phyloP scores from a whole-genome alignment of 2,329 filamentous ascomycete genomes.

The Colletotrichum sp. region DNA sequence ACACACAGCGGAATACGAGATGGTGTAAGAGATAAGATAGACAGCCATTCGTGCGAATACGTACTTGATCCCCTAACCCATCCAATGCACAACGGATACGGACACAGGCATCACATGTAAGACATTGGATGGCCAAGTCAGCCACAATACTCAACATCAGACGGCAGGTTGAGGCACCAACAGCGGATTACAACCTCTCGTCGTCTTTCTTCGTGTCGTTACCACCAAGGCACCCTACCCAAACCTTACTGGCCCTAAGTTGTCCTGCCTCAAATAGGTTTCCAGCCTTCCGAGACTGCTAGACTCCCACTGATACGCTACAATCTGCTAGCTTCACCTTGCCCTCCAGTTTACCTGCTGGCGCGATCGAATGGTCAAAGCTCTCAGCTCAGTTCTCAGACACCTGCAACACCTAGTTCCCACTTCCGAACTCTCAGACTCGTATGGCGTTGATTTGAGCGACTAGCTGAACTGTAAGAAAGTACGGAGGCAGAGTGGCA shows the following conservation, averaged over 20 bases:
- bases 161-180: background rate
- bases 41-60: background rate
- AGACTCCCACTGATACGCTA: background rate
- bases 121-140: background rate
- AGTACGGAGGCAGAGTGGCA: background rate
- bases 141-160: background rate
- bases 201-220: background rate
- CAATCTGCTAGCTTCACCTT: background rate
- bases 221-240: background rate
- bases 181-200: background rate
- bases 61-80: background rate
- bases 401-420: background rate
- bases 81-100: background rate
- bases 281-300: background rate
- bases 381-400: background rate
- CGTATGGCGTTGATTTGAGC: background rate
- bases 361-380: slow-evolving; percentile 3
- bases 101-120: background rate
- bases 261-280: background rate
- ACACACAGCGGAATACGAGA: background rate
- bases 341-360: background rate
- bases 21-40: background rate
- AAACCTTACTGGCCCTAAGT: background rate
- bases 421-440: background rate
- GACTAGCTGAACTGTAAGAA: background rate